Base-by-base conservation (phyloP, 352 stramenopile species). In the Phytophthora nicotianae region DNA sequence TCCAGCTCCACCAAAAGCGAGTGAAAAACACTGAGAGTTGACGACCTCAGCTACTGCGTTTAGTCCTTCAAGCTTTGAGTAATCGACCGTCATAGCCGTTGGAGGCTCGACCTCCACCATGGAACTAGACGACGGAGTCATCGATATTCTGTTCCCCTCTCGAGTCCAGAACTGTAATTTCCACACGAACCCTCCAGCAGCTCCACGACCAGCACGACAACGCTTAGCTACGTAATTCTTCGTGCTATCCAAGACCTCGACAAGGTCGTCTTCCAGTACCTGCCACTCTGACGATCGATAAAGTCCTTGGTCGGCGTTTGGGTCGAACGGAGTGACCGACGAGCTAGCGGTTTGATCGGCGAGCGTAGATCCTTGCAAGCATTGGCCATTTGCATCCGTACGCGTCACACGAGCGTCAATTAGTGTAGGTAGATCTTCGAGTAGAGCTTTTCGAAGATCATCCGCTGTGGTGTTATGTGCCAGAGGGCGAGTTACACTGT, bases 121-220 rank as follows among this genome's bases (percentile, higher is more conserved):
- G 3, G 50, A 50, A 1, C 65, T 65, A 2, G 78, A 81, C 4
- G 88, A 97, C 23, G 94, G 93, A 35, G 82, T 98, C 14, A 70
- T 82, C 0, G 86, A 74, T 42, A 84, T 78, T 1, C 81, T 52
- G 53, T 98, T 98, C 29, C 91, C 94, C 8, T 73, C 53, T 7
- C 80, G 65, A 1, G 95, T 98, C 68, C 88, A 96, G 21, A 98
- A 70, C 45, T 93, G 92, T 13, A 99, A 43, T 29, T 94, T 97
- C 93, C 95, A 99, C 14, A 89, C 85, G 33, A 96, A 87, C 0
- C 83, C 94, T 19, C 85, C 84, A 3, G 82, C 88, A 52, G 77
- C 74, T n/a, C 79, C 85, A 24, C 87, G 85, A 17, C 94, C 94
- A 58, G 88, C 65, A 7, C 72, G 47, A 54, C 96, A 99, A 13